Evolutionary conservation across 345 rosid species (phyloP).

Genomic region (Lagerstroemia speciosa): DNA sequence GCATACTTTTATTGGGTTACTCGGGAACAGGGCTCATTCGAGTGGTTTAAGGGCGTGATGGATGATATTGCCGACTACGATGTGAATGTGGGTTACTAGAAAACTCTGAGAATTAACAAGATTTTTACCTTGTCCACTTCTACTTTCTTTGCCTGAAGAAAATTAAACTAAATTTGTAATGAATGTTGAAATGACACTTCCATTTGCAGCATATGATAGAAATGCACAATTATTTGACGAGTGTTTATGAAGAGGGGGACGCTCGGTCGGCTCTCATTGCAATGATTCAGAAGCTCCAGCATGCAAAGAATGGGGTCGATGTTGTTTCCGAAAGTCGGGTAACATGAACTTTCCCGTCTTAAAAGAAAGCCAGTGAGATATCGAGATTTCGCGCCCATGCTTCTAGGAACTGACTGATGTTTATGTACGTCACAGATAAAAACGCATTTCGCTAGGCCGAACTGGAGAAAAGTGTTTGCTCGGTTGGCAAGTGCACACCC

Average conservation of each 20-base stretch:
- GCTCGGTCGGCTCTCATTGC: constrained; percentile 90
- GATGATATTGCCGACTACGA: constrained; percentile 87
- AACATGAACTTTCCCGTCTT: constrained; percentile 1
- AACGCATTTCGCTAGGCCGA: constrained; percentile 93
- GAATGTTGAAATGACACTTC: neutral
- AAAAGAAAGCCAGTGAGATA: neutral
- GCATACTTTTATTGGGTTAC: constrained; percentile 98
- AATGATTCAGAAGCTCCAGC: constrained; percentile 91
- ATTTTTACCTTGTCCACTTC: neutral
- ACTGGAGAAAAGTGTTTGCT: constrained; percentile 83
- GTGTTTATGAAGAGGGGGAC: constrained; percentile 96
- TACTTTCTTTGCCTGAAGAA: neutral
- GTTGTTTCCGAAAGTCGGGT: constrained; percentile 89
- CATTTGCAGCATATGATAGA: constrained; percentile 63
- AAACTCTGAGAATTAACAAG: neutral
- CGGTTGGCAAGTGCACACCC: constrained; percentile 51
- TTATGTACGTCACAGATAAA: constrained; percentile 40
- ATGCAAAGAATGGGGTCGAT: constrained; percentile 88
- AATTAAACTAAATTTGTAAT: neutral
- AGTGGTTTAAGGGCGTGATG: constrained; percentile 99
- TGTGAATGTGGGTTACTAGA: constrained; percentile 25
- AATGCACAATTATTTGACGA: constrained; percentile 95
- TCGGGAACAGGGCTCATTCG: constrained; percentile 90
- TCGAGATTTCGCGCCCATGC: neutral
- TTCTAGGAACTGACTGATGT: constrained; percentile 3